These are phyloP conservation scores for Penicillium sp. DNA, from an alignment of 2,329 filamentous ascomycete species.

Conservation along the genomic window DNA sequence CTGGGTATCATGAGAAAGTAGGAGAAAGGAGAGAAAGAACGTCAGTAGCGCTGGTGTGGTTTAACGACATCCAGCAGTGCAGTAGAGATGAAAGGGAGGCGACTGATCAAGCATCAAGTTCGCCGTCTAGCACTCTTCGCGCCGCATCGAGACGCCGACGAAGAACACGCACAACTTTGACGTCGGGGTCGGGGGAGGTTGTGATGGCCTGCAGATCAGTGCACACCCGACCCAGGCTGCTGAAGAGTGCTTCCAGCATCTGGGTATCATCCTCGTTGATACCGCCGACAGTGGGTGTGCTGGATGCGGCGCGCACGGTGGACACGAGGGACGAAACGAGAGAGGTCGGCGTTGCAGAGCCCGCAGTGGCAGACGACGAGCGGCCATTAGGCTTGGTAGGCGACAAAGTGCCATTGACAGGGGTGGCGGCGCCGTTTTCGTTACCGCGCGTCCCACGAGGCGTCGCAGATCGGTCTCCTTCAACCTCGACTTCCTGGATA, in stretches of 20 bases:
- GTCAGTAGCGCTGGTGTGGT: not conserved
- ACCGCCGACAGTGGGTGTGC: constrained; percentile 22
- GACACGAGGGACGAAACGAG: constrained; percentile 40
- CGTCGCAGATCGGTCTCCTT: constrained; percentile 23
- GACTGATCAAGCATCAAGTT: constrained; percentile 48
- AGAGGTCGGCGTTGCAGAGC: constrained; percentile 34
- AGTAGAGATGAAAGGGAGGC: not conserved
- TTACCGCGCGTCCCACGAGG: constrained; percentile 20
- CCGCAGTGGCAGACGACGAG: constrained; percentile 28
- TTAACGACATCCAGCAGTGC: constrained; percentile 9
- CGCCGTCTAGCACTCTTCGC: constrained; percentile 70
- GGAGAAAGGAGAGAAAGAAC: constrained; percentile 7
- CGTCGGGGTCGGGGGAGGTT: constrained; percentile 55
- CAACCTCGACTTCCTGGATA: constrained; percentile 14
- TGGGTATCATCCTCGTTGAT: constrained; percentile 58
- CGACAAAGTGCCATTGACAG: constrained; percentile 17
- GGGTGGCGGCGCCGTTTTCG: not conserved
- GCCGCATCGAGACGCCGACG: constrained; percentile 74
- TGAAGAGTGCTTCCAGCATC: constrained; percentile 57
- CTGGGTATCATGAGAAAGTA: constrained; percentile 24
- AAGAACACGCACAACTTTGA: constrained; percentile 61
- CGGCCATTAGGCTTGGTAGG: constrained; percentile 30
- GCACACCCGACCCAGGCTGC: constrained; percentile 53
- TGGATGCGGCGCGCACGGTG: constrained; percentile 38
- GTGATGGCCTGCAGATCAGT: constrained; percentile 50